Conservation (phyloP, 345 rosid genomes). For the Noccaea caerulescens region DNA sequence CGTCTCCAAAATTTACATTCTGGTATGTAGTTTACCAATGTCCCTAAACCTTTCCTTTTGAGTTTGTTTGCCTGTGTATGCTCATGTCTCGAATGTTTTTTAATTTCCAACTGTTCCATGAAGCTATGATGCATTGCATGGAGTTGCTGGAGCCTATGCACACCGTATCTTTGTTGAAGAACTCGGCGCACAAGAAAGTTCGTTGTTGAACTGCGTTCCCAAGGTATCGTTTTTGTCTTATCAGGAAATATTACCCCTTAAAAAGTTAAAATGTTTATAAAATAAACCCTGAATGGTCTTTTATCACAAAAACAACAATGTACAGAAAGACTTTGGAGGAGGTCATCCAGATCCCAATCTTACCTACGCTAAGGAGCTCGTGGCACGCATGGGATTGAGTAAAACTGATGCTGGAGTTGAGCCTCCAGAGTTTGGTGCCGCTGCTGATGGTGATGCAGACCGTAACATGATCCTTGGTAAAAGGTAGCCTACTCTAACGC, state of each 20-base stretch:
- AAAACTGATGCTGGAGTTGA: constrained; percentile 63
- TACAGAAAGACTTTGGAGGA: constrained; percentile 94
- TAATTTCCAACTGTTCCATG: constrained; percentile 30
- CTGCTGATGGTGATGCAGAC: constrained; percentile 98
- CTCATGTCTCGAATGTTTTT: constrained; percentile 15
- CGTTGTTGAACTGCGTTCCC: constrained; percentile 83
- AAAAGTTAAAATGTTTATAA: background rate
- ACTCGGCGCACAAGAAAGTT: constrained; percentile 81
- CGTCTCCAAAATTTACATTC: constrained; percentile 82
- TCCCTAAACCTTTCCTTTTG: constrained; percentile 3
- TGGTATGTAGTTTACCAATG: constrained; percentile 54
- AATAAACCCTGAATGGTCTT: constrained; percentile 9
- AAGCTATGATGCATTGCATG: constrained; percentile 92
- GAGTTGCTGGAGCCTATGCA: constrained; percentile 97
- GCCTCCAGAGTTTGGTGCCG: constrained; percentile 95
- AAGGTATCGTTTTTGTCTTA: constrained; percentile 54
- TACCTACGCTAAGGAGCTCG: constrained; percentile 88
- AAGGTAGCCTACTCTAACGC: constrained; percentile 52
- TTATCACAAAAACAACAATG: constrained; percentile 13
- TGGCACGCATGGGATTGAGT: constrained; percentile 86
- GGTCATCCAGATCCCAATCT: constrained; percentile 96
- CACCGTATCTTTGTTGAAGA: constrained; percentile 83
- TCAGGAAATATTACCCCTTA: background rate
- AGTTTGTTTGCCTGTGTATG: constrained; percentile 11
- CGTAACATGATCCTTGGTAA: constrained; percentile 96